phyloP scores from a whole-genome alignment of 306 rosid species.

The Casuarina glauca region DNA sequence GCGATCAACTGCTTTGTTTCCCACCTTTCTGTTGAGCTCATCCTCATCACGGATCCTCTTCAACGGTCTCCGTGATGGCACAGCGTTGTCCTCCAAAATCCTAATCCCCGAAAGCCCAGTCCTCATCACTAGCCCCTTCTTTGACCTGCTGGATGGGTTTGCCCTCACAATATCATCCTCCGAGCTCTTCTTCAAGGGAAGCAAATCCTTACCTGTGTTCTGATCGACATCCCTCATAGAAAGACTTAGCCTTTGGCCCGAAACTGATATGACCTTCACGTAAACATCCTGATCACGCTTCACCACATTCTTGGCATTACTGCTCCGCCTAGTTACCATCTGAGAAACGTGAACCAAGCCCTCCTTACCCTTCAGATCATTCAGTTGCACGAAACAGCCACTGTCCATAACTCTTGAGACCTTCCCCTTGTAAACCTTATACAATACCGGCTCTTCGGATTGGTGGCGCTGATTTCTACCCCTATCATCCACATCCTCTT shows the following conservation, averaged over 20 bases:
- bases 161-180: slow-evolving; percentile 53
- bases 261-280: slow-evolving; percentile 72
- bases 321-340: slow-evolving; percentile 71
- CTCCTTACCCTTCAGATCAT: slow-evolving; percentile 75
- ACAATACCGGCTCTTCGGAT: slow-evolving; percentile 61
- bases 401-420: slow-evolving; percentile 82
- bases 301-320: slow-evolving; percentile 79
- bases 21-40: slow-evolving; percentile 95
- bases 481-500: slow-evolving; percentile 32
- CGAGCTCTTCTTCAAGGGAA: slow-evolving; percentile 65
- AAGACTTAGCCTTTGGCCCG: slow-evolving; percentile 81
- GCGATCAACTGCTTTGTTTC: slow-evolving; percentile 83
- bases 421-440: slow-evolving; percentile 72
- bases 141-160: slow-evolving; percentile 55
- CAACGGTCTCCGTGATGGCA: slow-evolving; percentile 67
- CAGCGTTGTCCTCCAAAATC: slow-evolving; percentile 62
- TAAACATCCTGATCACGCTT: slow-evolving; percentile 83
- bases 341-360: slow-evolving; percentile 90
- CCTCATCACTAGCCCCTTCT: slow-evolving; percentile 67
- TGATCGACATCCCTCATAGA: slow-evolving; percentile 93
- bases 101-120: slow-evolving; percentile 85
- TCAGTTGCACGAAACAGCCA: slow-evolving; percentile 80
- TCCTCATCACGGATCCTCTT: slow-evolving; percentile 44
- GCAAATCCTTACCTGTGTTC: slow-evolving; percentile 72
- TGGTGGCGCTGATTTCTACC: slow-evolving; percentile 38